phyloP scores from a whole-genome alignment of 2,329 filamentous ascomycete species.

The Triangularia verruculosa region DNA sequence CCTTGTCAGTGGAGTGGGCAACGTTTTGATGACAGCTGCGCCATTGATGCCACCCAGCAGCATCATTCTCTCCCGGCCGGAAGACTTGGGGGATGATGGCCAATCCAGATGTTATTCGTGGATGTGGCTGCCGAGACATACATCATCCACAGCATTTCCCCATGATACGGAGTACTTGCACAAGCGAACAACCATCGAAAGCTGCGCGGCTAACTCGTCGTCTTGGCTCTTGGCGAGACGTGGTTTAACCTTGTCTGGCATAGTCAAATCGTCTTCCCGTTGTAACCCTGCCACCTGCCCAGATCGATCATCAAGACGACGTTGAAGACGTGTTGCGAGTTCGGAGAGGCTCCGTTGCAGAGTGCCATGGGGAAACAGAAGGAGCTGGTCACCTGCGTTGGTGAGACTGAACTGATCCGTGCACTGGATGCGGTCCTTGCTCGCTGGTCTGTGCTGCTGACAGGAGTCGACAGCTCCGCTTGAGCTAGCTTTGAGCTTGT shows the following conservation, averaged over 20 bases:
- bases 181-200: conserved; percentile 10
- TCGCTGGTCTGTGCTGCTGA: conserved; percentile 24
- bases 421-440: conserved; percentile 3
- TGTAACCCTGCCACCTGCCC: conserved; percentile 3
- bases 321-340: too few relatives aligned
- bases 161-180: not conserved
- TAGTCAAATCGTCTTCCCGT: conserved; percentile 13
- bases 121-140: not conserved
- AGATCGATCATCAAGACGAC: not conserved
- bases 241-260: conserved; percentile 13
- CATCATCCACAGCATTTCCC: too few relatives aligned
- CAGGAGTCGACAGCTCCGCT: conserved; percentile 8
- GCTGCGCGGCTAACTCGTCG: conserved; percentile 27
- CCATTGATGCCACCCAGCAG: conserved; percentile 5
- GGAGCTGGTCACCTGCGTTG: not conserved
- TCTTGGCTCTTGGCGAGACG: conserved; percentile 19
- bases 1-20: not conserved
- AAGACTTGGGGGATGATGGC: not conserved
- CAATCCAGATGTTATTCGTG: not conserved
- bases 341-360: too few relatives aligned
- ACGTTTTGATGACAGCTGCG: conserved; percentile 1
- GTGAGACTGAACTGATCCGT: conserved; percentile 5
- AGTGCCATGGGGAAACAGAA: not conserved
- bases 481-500: conserved; percentile 5
- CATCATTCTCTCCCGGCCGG: conserved; percentile 1